These are phyloP conservation scores for Fraxinus americana DNA, from an alignment of 257 asterid genomes.

Conservation along the genomic window DNA sequence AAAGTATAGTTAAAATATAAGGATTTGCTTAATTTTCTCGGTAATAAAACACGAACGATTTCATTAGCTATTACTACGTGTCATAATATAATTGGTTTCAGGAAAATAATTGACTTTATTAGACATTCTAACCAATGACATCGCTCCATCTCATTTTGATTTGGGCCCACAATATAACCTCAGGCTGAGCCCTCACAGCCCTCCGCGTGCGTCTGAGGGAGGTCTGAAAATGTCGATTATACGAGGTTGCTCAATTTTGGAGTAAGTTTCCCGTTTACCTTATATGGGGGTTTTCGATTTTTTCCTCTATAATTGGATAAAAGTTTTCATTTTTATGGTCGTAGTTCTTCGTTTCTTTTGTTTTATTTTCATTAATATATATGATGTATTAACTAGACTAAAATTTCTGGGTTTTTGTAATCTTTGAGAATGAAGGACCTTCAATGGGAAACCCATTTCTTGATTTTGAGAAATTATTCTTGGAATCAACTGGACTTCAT, in stretches of 20 bases:
- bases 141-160: neutral
- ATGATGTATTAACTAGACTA: neutral
- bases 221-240: neutral
- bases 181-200: neutral
- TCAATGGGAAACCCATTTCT: neutral
- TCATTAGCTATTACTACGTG: neutral
- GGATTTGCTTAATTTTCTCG: too few relatives aligned
- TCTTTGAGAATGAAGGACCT: neutral
- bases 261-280: neutral
- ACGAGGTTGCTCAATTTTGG: neutral
- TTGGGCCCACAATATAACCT: conserved; percentile 1
- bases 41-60: neutral
- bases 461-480: neutral
- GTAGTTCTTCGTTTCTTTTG: neutral
- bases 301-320: neutral
- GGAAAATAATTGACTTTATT: neutral
- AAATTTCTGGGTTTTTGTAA: neutral
- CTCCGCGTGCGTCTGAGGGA: neutral
- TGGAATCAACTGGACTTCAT: neutral
- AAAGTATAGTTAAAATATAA: too few relatives aligned
- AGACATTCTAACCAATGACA: neutral
- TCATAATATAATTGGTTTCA: neutral
- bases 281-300: neutral
- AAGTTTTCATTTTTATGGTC: neutral
- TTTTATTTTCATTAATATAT: neutral